Conservation (phyloP, 306 rosid species). For the Styphnolobium japonicum region DNA sequence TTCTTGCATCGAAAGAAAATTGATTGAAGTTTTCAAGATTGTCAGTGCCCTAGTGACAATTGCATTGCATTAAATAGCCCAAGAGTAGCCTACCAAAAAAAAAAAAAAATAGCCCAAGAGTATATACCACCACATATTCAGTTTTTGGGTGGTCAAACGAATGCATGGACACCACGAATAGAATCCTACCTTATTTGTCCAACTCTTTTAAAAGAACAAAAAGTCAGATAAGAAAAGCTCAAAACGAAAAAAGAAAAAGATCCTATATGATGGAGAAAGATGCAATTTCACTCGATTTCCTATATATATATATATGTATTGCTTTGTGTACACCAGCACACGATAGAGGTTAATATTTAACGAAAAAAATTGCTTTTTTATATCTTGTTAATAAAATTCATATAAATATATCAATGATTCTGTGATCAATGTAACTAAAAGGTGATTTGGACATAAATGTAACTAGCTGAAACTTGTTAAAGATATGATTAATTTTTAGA, state of each 20-base stretch:
- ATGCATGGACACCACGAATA: not conserved
- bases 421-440: too few relatives aligned
- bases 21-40: too few relatives aligned
- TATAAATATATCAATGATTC: not conserved
- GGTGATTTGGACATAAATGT: too few relatives aligned
- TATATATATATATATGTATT: too few relatives aligned
- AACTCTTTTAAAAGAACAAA: not conserved
- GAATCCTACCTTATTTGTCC: not conserved
- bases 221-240: not conserved
- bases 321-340: not conserved
- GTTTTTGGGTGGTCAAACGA: not conserved
- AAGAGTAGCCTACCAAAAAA: too few relatives aligned
- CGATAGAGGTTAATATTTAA: not conserved
- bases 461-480: too few relatives aligned
- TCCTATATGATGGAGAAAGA: not conserved
- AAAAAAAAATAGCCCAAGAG: not conserved
- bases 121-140: too few relatives aligned
- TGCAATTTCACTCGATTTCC: not conserved
- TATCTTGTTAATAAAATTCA: not conserved
- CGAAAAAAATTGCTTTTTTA: not conserved
- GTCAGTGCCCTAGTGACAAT: not conserved
- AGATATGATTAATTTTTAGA: too few relatives aligned
- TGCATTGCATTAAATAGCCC: not conserved
- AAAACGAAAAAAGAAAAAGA: not conserved
- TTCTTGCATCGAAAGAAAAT: not conserved